Evolutionary conservation across 1,139 yeast species (phyloP), one percentile per base, ranked within the genome.

Genomic region (Yamadazyma mexicana): DNA sequence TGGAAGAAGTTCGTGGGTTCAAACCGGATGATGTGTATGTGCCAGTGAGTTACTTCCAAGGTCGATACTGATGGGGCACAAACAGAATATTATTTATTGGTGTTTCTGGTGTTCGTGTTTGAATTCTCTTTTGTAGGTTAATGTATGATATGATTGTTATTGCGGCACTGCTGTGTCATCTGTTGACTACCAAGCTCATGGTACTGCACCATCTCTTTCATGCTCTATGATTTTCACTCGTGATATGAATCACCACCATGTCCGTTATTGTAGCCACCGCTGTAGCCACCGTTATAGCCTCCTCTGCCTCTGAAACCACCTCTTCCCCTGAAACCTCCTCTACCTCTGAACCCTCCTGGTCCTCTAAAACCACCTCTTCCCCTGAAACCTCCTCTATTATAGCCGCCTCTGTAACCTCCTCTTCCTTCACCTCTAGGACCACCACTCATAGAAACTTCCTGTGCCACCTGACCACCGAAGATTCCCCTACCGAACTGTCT

Each of bases 401-500:
- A 54, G 14, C 34, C 63, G 8, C 65, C 58, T 44, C 67, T 45
- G 12, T 65, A 20, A 11, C 68, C 29, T 49, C 54, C 18, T 56
- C 56, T 14, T 17, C 39, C 39, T 7, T 66, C 28, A 49, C 54
- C 24, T 58, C 56, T 14, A 54, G 31, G 27, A 6, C 27, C 33
- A 18, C 31, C 38, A 17, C 33, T 56, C 17, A 32, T 31, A 2
- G 42, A 31, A 2, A 44, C 47, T 50, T 71, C 77, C 37, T 67
- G 74, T 33, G 66, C 53, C 1, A 69, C 75, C 61, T 92, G 98
- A 1, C 96, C 98, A 38, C 98, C 98, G 48, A 79, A 81, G 20
- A 77, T 75, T 34, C 98, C 98, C 52, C 98, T 75, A 12, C 98
- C 98, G 57, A 81, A 91, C 58, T 92, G 97, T 51, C 98, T 73